Conservation (phyloP, 768 basidiomycete genomes). For the Leccinum arenicola region DNA sequence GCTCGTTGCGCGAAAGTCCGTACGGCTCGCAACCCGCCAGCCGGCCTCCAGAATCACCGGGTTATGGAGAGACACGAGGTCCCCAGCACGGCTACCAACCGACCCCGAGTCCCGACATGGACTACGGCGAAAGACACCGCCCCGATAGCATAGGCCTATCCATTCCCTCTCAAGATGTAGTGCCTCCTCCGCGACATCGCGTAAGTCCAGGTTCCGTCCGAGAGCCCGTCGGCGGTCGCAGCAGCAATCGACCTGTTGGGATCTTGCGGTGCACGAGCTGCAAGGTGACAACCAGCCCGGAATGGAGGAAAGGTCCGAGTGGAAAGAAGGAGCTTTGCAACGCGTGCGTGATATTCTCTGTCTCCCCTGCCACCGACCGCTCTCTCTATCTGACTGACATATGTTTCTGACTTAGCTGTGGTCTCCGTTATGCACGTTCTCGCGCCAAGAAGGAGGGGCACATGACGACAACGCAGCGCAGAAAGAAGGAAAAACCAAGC, state of each 20-base stretch:
- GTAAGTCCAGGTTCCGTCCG: constrained; percentile 50
- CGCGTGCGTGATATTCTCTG: constrained; percentile 58
- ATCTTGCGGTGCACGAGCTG: constrained; percentile 76
- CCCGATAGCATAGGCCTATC: constrained; percentile 30
- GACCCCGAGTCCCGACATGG: constrained; percentile 36
- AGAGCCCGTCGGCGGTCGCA: constrained; percentile 42
- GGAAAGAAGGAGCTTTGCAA: constrained; percentile 92
- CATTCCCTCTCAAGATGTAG: constrained; percentile 39
- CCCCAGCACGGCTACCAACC: constrained; percentile 38
- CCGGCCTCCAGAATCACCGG: constrained; percentile 39
- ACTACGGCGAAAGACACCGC: constrained; percentile 36
- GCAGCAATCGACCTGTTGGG: constrained; percentile 66
- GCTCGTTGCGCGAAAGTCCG: constrained; percentile 29
- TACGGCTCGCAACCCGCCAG: constrained; percentile 31
- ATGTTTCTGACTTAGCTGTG: constrained; percentile 53
- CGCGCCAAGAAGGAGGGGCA: constrained; percentile 85
- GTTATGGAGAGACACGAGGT: constrained; percentile 26
- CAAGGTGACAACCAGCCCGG: constrained; percentile 77
- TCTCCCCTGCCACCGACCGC: constrained; percentile 12
- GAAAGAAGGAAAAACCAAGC: constrained; percentile 57
- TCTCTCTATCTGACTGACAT: constrained; percentile 17
- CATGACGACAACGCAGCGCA: constrained; percentile 46
- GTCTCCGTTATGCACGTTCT: constrained; percentile 81
- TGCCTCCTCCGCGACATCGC: constrained; percentile 55
- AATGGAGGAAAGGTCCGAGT: constrained; percentile 90